Percentiles rank a stretch among this genome's conserved stretches.
These are phyloP conservation scores for Cucurbita ficifolia DNA, from an alignment of 306 rosid species.

Conservation along the genomic window DNA sequence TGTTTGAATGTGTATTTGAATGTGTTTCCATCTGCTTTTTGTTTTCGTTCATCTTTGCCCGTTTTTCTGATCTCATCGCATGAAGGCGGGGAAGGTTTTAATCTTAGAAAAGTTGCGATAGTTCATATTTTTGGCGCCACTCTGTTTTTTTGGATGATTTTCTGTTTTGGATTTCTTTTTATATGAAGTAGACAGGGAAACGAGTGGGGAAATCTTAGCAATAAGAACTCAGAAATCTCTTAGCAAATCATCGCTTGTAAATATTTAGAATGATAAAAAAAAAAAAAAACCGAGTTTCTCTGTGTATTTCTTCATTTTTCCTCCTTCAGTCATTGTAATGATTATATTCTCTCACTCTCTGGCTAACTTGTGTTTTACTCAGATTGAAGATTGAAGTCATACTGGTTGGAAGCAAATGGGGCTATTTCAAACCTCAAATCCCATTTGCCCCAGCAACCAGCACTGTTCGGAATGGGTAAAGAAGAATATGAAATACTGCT, in stretches of 20 bases:
- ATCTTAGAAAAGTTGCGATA: background rate
- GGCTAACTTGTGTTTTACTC: background rate
- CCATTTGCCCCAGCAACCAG: constrained; percentile 19
- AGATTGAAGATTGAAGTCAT: constrained; percentile 8
- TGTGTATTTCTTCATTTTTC: background rate
- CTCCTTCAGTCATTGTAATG: background rate
- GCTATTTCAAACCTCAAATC: constrained; percentile 14
- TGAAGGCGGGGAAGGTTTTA: background rate
- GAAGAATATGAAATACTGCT: constrained; percentile 18
- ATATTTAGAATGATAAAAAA: background rate
- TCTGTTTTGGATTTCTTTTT: background rate
- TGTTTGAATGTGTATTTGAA: background rate
- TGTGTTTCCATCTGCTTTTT: background rate
- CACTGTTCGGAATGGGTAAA: constrained; percentile 35
- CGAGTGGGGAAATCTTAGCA: background rate
- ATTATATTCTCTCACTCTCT: background rate
- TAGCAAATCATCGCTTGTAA: background rate
- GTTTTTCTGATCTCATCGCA: background rate
- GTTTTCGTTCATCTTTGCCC: background rate
- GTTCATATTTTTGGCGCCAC: background rate
- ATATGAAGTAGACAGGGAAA: background rate
- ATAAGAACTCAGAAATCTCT: background rate
- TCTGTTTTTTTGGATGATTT: background rate
- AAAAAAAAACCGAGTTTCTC: background rate
- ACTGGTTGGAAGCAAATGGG: constrained; percentile 8